Base-by-base conservation (phyloP, 768 basidiomycete species). In the Sarcodon sp. region DNA sequence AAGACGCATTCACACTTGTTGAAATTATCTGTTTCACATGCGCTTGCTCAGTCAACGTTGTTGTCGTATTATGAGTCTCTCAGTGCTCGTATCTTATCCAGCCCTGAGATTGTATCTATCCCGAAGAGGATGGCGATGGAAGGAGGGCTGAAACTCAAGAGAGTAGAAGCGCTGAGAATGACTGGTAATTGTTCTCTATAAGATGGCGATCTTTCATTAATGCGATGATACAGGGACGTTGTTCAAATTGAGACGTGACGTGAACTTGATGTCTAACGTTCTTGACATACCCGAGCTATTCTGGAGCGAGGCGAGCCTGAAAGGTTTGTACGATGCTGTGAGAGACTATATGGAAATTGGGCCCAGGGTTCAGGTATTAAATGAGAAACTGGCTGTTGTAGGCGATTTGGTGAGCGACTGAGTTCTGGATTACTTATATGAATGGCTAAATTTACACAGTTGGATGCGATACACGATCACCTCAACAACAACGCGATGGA, bases 331-430 rank as follows among this genome's bases (percentile, higher is more conserved):
- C 59, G 88, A 91, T 54, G 90, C 91, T 0, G 90, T 93, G 43
- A 70, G 90, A 49, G 92, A 92, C 55, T 97, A 97, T 59, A 89
- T 96, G 75, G 93, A 97, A 64, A 90, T 96, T 46, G 79, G 77
- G 34, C 77, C 73, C 4, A 65, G 93, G 34, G 90, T 93, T 32
- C 77, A 83, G 59, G 84, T 81, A 9, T 64, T 97, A 54, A 94
- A 93, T 59, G 92, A 94, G 60, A 85, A 88, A 53, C 65, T 96
- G 35, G 81, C 78, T 4, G 85, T 92, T 6, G 86, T 87, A 11
- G 87, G 86, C 55, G 90, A 90, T 66, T 76, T 97, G 61, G 88
- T 92, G 58, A 55, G 87, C 72, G 2, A 46, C 34, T 46, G 44
- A 13, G 15, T 27, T 41, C 27, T 41, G 39, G 4, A 15, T 9